Base-by-base conservation (phyloP, 1,284 basidiomycete genomes). In the Paramarasmius palmivorus region DNA sequence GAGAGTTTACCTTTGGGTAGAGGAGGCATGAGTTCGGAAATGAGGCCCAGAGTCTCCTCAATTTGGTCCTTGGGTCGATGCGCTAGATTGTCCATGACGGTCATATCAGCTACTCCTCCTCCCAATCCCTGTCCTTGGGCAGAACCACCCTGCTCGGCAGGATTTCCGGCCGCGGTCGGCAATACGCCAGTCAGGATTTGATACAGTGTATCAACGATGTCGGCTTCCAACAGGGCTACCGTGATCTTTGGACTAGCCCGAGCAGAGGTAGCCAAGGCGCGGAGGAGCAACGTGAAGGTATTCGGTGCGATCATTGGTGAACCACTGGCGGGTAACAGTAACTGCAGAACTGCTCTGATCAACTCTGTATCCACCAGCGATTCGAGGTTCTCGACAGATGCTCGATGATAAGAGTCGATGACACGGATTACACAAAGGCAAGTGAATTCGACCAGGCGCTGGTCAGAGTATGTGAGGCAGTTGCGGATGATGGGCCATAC, bases 11-110 rank as follows among this genome's bases (percentile, higher is more conserved):
- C 92, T 83, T 90, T 92, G 0, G 95, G 92, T 25, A 95, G 71
- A 7, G 95, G 92, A 0, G 95, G 95, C 71, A 98, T 82, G 15
- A 98, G 72, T 67, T 98, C 95, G 35, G 90, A 90, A 22, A 95
- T 78, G 17, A 98, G 79, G 58, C 88, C 88, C 23, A 98, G 74
- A 0, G 92, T 87, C 71, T 98, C 95, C 70, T 97, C 94, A 5
- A 98, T 84, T 68, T 97, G 95, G 61, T 98, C 96, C 73, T 98
- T 98, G 9, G 96, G 92, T 36, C 95, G 82, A 68, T 98, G 94
- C 0, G 95, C 94, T 34, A 99, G 76, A 68, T 96, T 98, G 73
- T 98, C 93, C 84, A 98, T 92, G 34, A 99, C 92, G 6, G 93
- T 91, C 92, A 98, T 95, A 68, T 98, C 95, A 3, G 92, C 91